Base-by-base conservation (phyloP, 768 basidiomycete genomes). In the Hericium rajendrae region DNA sequence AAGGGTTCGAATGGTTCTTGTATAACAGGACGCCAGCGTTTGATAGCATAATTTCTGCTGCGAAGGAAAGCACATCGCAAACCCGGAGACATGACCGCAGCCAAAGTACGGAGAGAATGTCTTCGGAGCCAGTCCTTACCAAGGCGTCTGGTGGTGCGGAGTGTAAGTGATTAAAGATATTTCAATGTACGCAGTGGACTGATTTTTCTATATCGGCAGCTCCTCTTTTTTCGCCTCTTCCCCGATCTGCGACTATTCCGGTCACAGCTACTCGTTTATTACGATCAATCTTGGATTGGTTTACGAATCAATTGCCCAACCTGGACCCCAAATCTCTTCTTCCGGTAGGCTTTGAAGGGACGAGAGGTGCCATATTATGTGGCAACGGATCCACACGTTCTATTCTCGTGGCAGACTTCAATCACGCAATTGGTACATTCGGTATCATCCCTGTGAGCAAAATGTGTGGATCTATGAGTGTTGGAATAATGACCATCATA, bases 1-100 rank as follows among this genome's bases (percentile, higher is more conserved):
- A 94, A 63, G 95, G 95, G 16, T 76, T 94, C 48, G 94, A 98
- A 69, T 94, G 91, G 86, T 91, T 91, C 68, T 64, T 98, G 43
- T 97, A 91, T 71, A 98, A 97, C 71, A 77, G 84, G 51, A 94
- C 91, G 3, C 81, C 90, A 3, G 85, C 92, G 3, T 97, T 87
- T 70, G 93, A 98, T 66, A 78, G 82, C 54, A 93, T 98, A 54
- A 72, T 95, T 18, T 78, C 86, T 11, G 82, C 88, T 65, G 83
- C 94, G 78, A 79, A 81, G 58, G 71, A 69, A 20, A 73, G 74
- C 67, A 58, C 57, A 8, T 52, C 66, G 1, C 28, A 51, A 51
- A 16, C 28, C 15, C 20, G 10, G 24, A 51, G 49, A 16, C 55
- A 59, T 43, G 57, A 55, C 0, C 65, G 57, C n/a, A 51, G 58